Evolutionary conservation across 441 rosid genomes (phyloP).

Genomic region (Monsonia emarginata): DNA sequence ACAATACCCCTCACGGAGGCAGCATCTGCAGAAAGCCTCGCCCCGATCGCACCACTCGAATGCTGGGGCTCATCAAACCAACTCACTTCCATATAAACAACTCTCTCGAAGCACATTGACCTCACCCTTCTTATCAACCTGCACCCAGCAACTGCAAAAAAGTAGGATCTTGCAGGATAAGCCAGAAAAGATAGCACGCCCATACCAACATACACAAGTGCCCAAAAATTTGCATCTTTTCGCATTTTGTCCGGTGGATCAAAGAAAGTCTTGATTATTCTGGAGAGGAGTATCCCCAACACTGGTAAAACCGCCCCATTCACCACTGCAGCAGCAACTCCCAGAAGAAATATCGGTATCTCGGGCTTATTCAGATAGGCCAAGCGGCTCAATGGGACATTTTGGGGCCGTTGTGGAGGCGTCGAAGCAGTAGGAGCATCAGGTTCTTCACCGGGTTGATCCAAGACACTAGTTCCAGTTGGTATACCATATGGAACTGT

Average conservation of each 20-base stretch:
- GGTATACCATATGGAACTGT: conserved; percentile 35
- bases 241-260: conserved; percentile 27
- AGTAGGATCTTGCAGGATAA: conserved; percentile 36
- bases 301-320: conserved; percentile 49
- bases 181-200: conserved; percentile 25
- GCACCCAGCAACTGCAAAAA: conserved; percentile 56
- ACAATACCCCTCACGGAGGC: conserved; percentile 42
- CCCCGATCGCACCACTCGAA: conserved; percentile 66
- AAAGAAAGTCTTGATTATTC: conserved; percentile 47
- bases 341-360: conserved; percentile 36
- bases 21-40: conserved; percentile 61
- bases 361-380: conserved; percentile 55
- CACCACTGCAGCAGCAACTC: conserved; percentile 39
- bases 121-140: conserved; percentile 49
- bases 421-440: conserved; percentile 15
- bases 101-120: conserved; percentile 63
- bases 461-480: conserved; percentile 20
- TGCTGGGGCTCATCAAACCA: conserved; percentile 69
- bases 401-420: conserved; percentile 14
- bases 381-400: conserved; percentile 40
- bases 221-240: conserved; percentile 43
- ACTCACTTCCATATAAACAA: conserved; percentile 61
- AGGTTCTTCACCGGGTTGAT: conserved; percentile 21
- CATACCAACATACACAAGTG: conserved; percentile 28
- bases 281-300: conserved; percentile 49